Conservation (phyloP, 2,329 filamentous ascomycete species). For the Pseudocercospora vitis region DNA sequence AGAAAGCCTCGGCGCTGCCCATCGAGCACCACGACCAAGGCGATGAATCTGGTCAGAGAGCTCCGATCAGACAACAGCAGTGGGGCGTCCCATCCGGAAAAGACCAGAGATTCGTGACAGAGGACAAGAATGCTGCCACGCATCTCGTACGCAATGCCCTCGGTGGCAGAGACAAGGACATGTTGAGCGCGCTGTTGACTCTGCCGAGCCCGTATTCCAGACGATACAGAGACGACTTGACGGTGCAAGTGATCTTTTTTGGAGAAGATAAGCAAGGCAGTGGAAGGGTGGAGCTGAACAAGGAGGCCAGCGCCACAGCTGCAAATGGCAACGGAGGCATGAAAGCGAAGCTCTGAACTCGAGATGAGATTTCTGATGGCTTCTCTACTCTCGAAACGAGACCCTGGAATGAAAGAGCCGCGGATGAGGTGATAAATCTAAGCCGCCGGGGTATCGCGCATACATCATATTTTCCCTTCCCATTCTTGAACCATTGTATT, state of each 20-base stretch:
- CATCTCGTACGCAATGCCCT: conserved; percentile 94
- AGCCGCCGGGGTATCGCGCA: neutral
- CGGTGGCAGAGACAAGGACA: conserved; percentile 88
- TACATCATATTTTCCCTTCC: neutral
- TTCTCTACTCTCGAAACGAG: conserved; percentile 2
- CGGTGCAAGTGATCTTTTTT: conserved; percentile 98
- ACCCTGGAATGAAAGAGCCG: too few relatives aligned
- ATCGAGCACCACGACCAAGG: conserved; percentile 64
- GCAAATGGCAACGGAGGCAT: conserved; percentile 26
- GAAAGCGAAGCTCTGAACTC: conserved; percentile 31
- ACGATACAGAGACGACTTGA: conserved; percentile 91
- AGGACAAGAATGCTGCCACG: conserved; percentile 94
- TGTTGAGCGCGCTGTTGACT: conserved; percentile 87
- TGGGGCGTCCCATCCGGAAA: conserved; percentile 78
- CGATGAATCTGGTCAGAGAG: conserved; percentile 68
- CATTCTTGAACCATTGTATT: neutral
- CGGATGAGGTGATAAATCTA: too few relatives aligned
- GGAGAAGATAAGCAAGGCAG: conserved; percentile 74
- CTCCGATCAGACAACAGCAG: conserved; percentile 84
- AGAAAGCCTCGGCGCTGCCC: conserved; percentile 58
- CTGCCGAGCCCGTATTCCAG: conserved; percentile 88
- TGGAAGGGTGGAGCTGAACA: conserved; percentile 78
- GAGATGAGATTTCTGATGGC: neutral
- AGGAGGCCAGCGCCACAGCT: conserved; percentile 71
- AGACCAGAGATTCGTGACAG: conserved; percentile 82